Evolutionary conservation across 1,284 basidiomycete genomes (phyloP), one percentile per base, ranked within the genome.

Genomic region (Naganishia liquefaciens): DNA sequence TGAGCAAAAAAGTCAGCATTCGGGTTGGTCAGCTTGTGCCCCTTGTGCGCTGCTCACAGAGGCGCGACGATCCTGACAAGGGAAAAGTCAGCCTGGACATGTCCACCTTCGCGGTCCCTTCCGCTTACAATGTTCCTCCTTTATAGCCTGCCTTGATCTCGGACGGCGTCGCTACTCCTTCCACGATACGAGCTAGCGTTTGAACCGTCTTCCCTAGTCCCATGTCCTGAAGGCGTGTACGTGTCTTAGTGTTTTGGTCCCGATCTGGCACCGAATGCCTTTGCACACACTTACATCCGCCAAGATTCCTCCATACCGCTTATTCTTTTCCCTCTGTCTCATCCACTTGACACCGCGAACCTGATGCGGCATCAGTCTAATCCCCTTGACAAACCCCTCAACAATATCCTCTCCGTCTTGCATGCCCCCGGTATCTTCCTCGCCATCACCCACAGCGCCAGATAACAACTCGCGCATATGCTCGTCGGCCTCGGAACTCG

Each of bases 141-240:
- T 73, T 75, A 82, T 83, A 91, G 0, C 90, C 89, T 11, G 86
- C 85, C n/a, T 83, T 82, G 69, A 82, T 84, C 71, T 93, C 90
- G 3, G 83, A 82, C 65, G 85, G 85, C 17, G 82, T 85, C 4
- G 88, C 84, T 5, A 83, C 82, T 1, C 89, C 89, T 65, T 91
- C 89, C 0, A 89, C 85, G 44, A 96, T 91, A 0, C 91, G 84
- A 0, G 88, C 85, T 7, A 96, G 80, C 0, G 90, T 90, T 74
- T 96, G 93, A n/a, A 95, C 90, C 0, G 93, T 97, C 80, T 96
- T 94, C 1, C 91, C 93, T 1, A 94, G 82, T 69, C 80, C 81
- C 80, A 81, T 81, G 65, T 80, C 79, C 77, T 80, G 54, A 9
- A 11, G 27, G 28, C 6, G 28, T 19, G 6, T 5, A n/a, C 19